A percentile compares a stretch with the other conserved stretches of the same genome.
Evolutionary conservation across 441 rosid species (phyloP).

Genomic region (Jatropha podagrica): DNA sequence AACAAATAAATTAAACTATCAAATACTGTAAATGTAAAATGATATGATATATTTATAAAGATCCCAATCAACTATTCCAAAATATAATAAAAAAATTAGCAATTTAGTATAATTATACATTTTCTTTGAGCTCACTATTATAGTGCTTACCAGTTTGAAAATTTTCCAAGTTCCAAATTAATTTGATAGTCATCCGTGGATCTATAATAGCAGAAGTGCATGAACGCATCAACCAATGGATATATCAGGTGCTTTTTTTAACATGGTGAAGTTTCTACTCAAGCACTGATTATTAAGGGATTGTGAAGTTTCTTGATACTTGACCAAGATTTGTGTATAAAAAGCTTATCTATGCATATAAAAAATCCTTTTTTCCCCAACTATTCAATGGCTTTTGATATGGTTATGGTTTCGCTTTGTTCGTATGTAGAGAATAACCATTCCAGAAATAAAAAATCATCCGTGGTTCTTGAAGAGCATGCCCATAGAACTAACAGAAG

Average conservation of each 20-base stretch:
- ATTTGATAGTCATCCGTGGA: conserved; percentile 70
- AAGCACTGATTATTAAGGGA: neutral
- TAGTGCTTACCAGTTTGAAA: conserved; percentile 15
- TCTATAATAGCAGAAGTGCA: conserved; percentile 85
- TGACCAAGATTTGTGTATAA: neutral
- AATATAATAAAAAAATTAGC: too few relatives aligned
- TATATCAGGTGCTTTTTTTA: conserved; percentile 70
- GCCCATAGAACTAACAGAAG: conserved; percentile 55
- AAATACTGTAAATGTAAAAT: too few relatives aligned
- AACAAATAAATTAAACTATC: too few relatives aligned
- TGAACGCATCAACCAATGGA: conserved; percentile 80
- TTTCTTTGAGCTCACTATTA: too few relatives aligned
- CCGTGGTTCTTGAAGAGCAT: conserved; percentile 69
- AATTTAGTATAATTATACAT: too few relatives aligned
- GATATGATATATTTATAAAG: too few relatives aligned
- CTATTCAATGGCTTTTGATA: neutral
- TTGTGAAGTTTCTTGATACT: neutral
- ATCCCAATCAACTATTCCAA: too few relatives aligned
- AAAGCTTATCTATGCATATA: too few relatives aligned
- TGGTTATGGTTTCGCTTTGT: neutral
- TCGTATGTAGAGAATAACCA: conserved; percentile 49
- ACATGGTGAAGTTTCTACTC: neutral
- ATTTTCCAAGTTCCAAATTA: conserved; percentile 48
- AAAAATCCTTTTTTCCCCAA: neutral
- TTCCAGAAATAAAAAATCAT: conserved; percentile 52